Conservation (phyloP, 768 basidiomycete species). For the Mycena rebaudengoi region DNA sequence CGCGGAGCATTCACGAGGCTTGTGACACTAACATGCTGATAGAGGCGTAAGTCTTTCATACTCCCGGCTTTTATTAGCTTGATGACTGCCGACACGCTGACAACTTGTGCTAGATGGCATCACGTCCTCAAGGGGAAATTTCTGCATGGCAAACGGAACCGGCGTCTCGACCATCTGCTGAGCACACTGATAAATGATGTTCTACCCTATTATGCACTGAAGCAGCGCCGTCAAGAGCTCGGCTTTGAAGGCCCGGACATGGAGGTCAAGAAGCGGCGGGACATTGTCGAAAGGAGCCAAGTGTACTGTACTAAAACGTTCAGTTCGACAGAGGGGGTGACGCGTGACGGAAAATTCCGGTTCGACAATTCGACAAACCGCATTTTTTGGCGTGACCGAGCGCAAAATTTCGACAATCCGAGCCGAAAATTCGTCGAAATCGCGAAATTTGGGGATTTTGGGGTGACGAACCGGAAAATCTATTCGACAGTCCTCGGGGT, state of each 20-base stretch:
- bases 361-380: too few species aligned
- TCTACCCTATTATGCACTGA: constrained; percentile 25
- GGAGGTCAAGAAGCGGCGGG: constrained; percentile 21
- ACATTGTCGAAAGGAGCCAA: background rate
- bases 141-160: constrained; percentile 32
- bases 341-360: too few species aligned
- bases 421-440: too few species aligned
- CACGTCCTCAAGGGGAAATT: constrained; percentile 38
- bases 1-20: constrained; percentile 17
- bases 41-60: constrained; percentile 20
- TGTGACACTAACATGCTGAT: constrained; percentile 39
- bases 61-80: background rate
- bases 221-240: constrained; percentile 25
- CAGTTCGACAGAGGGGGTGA: too few species aligned
- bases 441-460: too few species aligned
- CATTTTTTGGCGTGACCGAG: too few species aligned
- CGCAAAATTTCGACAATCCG: too few species aligned
- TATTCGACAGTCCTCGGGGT: too few species aligned
- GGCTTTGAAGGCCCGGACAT: constrained; percentile 35
- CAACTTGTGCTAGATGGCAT: constrained; percentile 29
- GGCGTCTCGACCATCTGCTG: constrained; percentile 33
- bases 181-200: constrained; percentile 25
- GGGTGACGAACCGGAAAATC: too few species aligned
- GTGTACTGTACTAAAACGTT: too few species aligned
- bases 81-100: too few species aligned